A percentile compares a stretch with the other conserved stretches of the same genome.
Evolutionary conservation across 306 rosid genomes (phyloP).

Genomic region (Rosa rugosa): DNA sequence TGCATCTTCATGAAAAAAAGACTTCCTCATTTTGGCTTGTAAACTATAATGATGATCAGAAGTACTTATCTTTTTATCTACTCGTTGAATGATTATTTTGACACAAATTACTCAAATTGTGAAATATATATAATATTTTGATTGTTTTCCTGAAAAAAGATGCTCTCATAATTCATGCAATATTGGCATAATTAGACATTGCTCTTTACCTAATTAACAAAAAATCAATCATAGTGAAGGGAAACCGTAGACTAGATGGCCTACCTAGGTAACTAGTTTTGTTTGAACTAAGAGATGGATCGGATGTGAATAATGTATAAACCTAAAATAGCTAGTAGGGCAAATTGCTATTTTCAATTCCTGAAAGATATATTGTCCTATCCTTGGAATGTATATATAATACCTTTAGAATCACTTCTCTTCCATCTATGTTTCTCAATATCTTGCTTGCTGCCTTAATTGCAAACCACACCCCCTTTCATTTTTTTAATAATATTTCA

Average conservation of each 20-base stretch:
- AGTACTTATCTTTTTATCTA: too few relatives aligned
- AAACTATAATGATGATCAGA: too few relatives aligned
- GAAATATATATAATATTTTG: too few relatives aligned
- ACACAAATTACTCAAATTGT: too few relatives aligned
- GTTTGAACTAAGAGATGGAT: neutral
- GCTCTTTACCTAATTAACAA: neutral
- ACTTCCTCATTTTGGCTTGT: too few relatives aligned
- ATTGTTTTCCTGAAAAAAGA: neutral
- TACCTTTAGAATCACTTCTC: neutral
- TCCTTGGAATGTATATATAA: neutral
- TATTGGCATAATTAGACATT: neutral
- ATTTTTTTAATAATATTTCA: too few relatives aligned
- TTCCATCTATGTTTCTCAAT: neutral
- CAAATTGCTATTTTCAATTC: conserved; percentile 6
- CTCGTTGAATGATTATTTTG: too few relatives aligned
- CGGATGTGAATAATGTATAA: neutral
- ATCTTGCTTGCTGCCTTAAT: conserved; percentile 10
- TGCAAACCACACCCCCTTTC: too few relatives aligned
- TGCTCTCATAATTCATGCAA: neutral
- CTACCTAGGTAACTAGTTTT: neutral
- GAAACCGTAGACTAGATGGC: neutral
- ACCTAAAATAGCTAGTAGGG: neutral
- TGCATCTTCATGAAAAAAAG: neutral
- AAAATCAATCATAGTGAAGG: neutral
- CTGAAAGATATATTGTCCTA: neutral